Evolutionary conservation across 345 rosid species (phyloP).

Genomic region (Eucalyptus lansdowneana): DNA sequence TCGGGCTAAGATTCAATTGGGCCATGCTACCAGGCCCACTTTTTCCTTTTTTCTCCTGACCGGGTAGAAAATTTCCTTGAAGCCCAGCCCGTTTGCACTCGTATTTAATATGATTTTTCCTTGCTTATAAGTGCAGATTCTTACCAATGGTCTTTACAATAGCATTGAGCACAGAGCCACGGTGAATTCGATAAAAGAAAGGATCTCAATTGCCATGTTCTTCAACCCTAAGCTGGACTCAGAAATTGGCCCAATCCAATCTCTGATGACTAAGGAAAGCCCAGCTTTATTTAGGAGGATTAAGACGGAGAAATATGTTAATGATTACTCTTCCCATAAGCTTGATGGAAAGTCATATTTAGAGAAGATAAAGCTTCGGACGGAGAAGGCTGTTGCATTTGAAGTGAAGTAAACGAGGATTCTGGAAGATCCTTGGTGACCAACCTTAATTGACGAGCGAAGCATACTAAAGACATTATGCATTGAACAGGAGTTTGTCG

Average conservation of each 20-base stretch:
- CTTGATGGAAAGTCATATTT: constrained; percentile 1
- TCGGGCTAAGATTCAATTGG: background rate
- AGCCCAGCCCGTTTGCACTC: background rate
- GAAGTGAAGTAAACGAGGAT: background rate
- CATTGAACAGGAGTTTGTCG: background rate
- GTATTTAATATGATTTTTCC: background rate
- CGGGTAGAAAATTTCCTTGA: background rate
- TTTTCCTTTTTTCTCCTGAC: background rate
- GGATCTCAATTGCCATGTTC: background rate
- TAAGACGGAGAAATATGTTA: background rate
- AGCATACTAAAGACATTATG: background rate
- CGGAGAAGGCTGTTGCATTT: background rate
- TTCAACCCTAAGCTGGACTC: constrained; percentile 3
- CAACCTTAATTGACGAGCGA: background rate
- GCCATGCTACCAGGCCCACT: background rate
- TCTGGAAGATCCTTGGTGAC: background rate
- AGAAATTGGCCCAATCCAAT: background rate
- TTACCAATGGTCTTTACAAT: background rate
- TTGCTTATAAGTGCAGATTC: background rate
- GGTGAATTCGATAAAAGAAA: background rate
- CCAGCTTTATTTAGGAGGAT: constrained; percentile 1
- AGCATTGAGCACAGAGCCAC: constrained; percentile 7
- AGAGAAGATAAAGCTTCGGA: background rate
- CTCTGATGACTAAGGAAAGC: background rate
- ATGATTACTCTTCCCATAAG: background rate